Evolutionary conservation across 805 yeast genomes (phyloP), one percentile per base, ranked within the genome.

Genomic region (Cephaloascus fragrans): DNA sequence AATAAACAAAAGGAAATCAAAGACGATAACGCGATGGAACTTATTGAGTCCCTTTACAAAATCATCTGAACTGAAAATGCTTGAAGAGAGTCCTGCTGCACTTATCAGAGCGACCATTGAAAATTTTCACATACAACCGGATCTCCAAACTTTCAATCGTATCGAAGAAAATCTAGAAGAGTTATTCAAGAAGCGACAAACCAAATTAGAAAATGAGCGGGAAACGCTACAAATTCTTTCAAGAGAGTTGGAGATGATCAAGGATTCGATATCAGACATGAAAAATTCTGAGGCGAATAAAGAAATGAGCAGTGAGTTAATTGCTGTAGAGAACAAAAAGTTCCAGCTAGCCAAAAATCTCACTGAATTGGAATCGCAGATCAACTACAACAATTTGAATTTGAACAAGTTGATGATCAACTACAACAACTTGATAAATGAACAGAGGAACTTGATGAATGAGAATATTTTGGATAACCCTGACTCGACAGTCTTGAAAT

Each of bases 121-220:
- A 32, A 65, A 64, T n/a, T 69, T 71, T 39, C 75, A 73, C 41
- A 66, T 73, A 4, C 71, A 70, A 44, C 70, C 74, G 1, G 81
- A 76, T 44, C 46, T 75, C 31, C 59, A 58, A 19, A 64, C 71
- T 2, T 49, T 75, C 2, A 68, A 68, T 35, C 51, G 71, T 29
- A 69, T 73, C 16, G 63, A 66, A 8, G 69, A 60, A 12, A 57
- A 62, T 37, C 49, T 68, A 14, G 41, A 45, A 15, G 42, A 56
- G 18, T 51, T 71, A 10, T 44, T 55, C 18, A 41, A 44, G 9
- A 50, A 50, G 17, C 54, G 75, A 36, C 38, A 46, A 5, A 52
- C 48, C 9, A 54, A 53, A 19, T 46, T 55, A 18, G 39, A 53
- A 12, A 39, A 41, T 2, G 43, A 39, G 3, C 32, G 23, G 17